Evolutionary conservation across 2,329 filamentous ascomycete species (phyloP).

Genomic region (Claviceps sp.): DNA sequence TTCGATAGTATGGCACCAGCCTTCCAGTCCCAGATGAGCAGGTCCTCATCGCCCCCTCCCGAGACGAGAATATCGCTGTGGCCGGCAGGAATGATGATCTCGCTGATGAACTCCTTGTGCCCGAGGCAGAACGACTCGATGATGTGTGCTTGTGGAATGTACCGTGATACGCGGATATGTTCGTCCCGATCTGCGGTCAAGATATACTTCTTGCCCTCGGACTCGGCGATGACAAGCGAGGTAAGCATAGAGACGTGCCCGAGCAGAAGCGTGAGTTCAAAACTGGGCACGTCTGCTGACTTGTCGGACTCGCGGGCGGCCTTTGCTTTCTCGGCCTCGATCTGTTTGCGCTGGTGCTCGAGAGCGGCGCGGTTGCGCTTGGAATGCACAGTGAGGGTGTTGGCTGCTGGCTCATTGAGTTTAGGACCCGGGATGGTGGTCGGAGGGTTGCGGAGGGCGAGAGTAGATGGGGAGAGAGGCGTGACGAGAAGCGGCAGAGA

Average conservation of each 20-base stretch:
- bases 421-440: conserved; percentile 10
- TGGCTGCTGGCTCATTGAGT: conserved; percentile 36
- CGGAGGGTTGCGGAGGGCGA: conserved; percentile 6
- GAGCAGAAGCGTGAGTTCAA: conserved; percentile 66
- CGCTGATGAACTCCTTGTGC: conserved; percentile 73
- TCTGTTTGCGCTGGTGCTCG: conserved; percentile 40
- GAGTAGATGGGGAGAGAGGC: conserved; percentile 8
- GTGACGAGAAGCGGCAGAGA: conserved; percentile 51
- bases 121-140: conserved; percentile 85
- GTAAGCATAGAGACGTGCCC: conserved; percentile 95
- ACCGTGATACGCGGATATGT: conserved; percentile 80
- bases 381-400: conserved; percentile 49
- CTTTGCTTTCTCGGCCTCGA: conserved; percentile 19
- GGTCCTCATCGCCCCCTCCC: conserved; percentile 68
- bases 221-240: conserved; percentile 45
- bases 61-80: conserved; percentile 58
- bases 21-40: conserved; percentile 77
- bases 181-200: conserved; percentile 44
- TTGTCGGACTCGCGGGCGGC: conserved; percentile 10
- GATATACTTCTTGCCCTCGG: conserved; percentile 32
- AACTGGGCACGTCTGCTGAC: conserved; percentile 30
- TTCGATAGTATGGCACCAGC: conserved; percentile 38
- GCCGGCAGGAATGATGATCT: conserved; percentile 49
- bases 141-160: conserved; percentile 68
- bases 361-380: conserved; percentile 48